phyloP scores from a whole-genome alignment of 768 basidiomycete species.

The Tricholoma bakamatsutake region DNA sequence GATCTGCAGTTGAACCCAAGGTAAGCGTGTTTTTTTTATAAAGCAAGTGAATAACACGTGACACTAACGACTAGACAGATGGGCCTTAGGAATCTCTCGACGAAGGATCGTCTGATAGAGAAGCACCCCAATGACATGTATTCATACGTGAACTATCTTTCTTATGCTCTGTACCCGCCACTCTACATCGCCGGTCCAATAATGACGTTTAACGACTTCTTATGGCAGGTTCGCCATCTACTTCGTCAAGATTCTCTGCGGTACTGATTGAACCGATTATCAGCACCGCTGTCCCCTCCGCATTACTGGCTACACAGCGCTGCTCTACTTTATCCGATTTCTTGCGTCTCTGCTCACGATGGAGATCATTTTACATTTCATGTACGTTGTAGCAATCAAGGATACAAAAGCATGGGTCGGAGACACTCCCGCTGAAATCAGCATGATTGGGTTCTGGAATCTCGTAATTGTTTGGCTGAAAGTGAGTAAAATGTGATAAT shows the following conservation, averaged over 20 bases:
- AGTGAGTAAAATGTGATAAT: constrained; percentile 35
- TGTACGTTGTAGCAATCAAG: constrained; percentile 97
- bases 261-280: neutral
- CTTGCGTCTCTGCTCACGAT: constrained; percentile 68
- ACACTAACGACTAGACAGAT: constrained; percentile 8
- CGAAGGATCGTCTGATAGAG: constrained; percentile 55
- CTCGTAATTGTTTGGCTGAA: constrained; percentile 95
- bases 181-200: constrained; percentile 96
- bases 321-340: constrained; percentile 69
- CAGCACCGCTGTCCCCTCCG: constrained; percentile 58
- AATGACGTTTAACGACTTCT: constrained; percentile 92
- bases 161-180: constrained; percentile 89
- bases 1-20: constrained; percentile 29
- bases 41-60: constrained; percentile 19
- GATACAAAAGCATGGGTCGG: constrained; percentile 79
- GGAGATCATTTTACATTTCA: constrained; percentile 88
- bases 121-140: constrained; percentile 57
- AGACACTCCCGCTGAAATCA: constrained; percentile 71
- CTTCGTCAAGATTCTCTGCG: neutral
- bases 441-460: constrained; percentile 97
- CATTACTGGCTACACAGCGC: constrained; percentile 33
- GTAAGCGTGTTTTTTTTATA: constrained; percentile 26
- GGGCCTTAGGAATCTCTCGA: constrained; percentile 25
- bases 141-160: constrained; percentile 65
- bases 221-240: constrained; percentile 64